Evolutionary conservation across 331 rosid species (phyloP).

Genomic region (Pyrus hybrid): DNA sequence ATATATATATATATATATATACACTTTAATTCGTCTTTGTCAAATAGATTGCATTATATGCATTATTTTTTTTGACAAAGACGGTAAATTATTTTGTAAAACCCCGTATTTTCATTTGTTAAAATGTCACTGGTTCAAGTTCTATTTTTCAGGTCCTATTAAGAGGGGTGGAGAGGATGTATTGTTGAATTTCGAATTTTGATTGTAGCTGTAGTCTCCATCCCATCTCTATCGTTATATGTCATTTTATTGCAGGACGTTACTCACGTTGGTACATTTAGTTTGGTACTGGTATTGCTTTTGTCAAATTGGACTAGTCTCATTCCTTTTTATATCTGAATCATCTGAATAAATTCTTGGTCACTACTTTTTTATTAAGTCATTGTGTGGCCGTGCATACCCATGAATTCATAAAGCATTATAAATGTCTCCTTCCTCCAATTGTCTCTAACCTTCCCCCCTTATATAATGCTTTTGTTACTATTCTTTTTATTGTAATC

Average conservation of each 20-base stretch:
- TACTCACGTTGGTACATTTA: constrained; percentile 43
- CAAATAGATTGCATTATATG: too few relatives aligned
- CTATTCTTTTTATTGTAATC: constrained; percentile 18
- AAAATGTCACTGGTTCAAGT: not conserved
- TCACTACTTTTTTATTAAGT: constrained; percentile 10
- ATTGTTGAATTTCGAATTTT: not conserved
- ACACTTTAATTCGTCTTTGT: too few relatives aligned
- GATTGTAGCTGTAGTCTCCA: constrained; percentile 2
- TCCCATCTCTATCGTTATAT: constrained; percentile 33
- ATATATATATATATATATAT: too few relatives aligned
- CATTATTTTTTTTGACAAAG: not conserved
- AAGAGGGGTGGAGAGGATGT: not conserved
- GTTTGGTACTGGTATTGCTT: constrained; percentile 46
- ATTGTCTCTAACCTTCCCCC: not conserved
- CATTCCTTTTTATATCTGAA: constrained; percentile 33
- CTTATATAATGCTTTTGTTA: constrained; percentile 5
- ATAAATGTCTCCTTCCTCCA: constrained; percentile 20
- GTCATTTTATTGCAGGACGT: constrained; percentile 60
- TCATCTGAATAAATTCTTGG: constrained; percentile 18
- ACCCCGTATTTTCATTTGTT: not conserved
- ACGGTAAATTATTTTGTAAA: not conserved
- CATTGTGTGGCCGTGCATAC: constrained; percentile 41
- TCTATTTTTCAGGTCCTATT: not conserved
- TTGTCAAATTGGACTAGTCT: constrained; percentile 40
- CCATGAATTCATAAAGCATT: constrained; percentile 9